Evolutionary conservation across 352 stramenopile species (phyloP).

Genomic region (Phytophthora chlamydospora): DNA sequence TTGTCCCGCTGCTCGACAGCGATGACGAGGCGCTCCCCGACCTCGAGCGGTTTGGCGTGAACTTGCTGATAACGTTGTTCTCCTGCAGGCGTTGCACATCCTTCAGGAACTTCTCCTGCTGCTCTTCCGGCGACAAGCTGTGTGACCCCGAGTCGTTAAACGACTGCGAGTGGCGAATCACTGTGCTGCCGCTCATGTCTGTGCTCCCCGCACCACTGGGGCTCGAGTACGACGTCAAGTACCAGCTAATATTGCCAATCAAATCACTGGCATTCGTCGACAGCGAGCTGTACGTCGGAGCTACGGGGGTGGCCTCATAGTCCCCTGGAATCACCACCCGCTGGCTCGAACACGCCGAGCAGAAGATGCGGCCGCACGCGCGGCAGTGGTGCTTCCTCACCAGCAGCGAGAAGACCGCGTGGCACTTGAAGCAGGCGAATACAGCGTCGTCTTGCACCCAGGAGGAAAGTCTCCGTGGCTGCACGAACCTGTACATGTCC

Average conservation of each 20-base stretch:
- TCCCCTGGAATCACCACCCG: slow-evolving; percentile 81
- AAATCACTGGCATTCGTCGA: slow-evolving; percentile 77
- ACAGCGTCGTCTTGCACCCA: slow-evolving; percentile 89
- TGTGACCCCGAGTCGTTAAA: slow-evolving; percentile 37
- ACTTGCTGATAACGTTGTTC: slow-evolving; percentile 69
- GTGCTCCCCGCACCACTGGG: slow-evolving; percentile 12
- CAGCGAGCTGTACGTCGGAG: slow-evolving; percentile 61
- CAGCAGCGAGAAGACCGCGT: slow-evolving; percentile 79
- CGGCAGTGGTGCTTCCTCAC: slow-evolving; percentile 86
- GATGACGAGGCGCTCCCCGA: slow-evolving; percentile 33
- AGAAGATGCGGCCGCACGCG: slow-evolving; percentile 86
- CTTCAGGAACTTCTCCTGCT: slow-evolving; percentile 76
- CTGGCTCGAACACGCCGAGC: slow-evolving; percentile 78
- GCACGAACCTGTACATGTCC: slow-evolving; percentile 87
- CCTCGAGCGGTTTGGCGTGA: slow-evolving; percentile 63
- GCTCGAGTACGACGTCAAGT: slow-evolving; percentile 72
- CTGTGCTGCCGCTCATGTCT: slow-evolving; percentile 16
- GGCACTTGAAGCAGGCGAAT: slow-evolving; percentile 88
- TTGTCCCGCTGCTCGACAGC: slow-evolving; percentile 17
- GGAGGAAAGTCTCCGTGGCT: slow-evolving; percentile 75
- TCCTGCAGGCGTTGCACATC: slow-evolving; percentile 72
- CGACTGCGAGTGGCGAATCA: slow-evolving; percentile 26
- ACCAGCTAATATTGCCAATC: slow-evolving; percentile 86
- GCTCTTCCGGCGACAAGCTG: slow-evolving; percentile 42
- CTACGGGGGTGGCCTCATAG: slow-evolving; percentile 78